Percentiles rank a stretch among this genome's conserved stretches.
These are phyloP conservation scores for Phytophthora idaei DNA, from an alignment of 352 stramenopile species.

Conservation along the genomic window DNA sequence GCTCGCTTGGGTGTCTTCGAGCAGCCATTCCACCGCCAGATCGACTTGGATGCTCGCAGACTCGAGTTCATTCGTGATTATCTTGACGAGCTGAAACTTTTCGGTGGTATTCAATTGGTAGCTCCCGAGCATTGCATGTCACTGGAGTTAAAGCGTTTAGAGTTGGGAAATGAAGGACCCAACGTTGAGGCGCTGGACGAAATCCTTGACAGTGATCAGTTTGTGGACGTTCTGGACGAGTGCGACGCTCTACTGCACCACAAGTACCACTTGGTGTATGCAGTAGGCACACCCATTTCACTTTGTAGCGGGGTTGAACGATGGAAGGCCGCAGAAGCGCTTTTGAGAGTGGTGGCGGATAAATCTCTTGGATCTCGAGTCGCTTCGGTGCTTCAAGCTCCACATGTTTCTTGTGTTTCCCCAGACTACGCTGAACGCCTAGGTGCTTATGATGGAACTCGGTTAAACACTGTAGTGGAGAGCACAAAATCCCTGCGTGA, in stretches of 20 bases:
- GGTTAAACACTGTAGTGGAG: slow-evolving; percentile 37
- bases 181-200: slow-evolving; percentile 28
- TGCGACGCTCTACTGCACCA: slow-evolving; percentile 88
- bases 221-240: slow-evolving; percentile 89
- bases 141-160: slow-evolving; percentile 80
- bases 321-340: slow-evolving; percentile 57
- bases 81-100: slow-evolving; percentile 42
- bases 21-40: slow-evolving; percentile 70
- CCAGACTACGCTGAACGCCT: slow-evolving; percentile 44
- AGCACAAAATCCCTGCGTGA: slow-evolving; percentile 21
- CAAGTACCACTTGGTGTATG: slow-evolving; percentile 90
- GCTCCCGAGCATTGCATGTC: slow-evolving; percentile 89
- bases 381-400: slow-evolving; percentile 41
- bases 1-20: slow-evolving; percentile 54
- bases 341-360: slow-evolving; percentile 41
- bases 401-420: slow-evolving; percentile 45
- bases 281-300: slow-evolving; percentile 50
- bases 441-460: slow-evolving; percentile 53
- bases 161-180: slow-evolving; percentile 6
- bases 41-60: slow-evolving; percentile 36
- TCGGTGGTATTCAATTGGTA: slow-evolving; percentile 68
- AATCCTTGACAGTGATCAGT: slow-evolving; percentile 55
- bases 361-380: slow-evolving; percentile 18
- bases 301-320: slow-evolving; percentile 58
- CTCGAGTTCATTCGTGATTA: slow-evolving; percentile 42